Conservation (phyloP, 2,329 filamentous ascomycete genomes). For the Cadophora sp. region DNA sequence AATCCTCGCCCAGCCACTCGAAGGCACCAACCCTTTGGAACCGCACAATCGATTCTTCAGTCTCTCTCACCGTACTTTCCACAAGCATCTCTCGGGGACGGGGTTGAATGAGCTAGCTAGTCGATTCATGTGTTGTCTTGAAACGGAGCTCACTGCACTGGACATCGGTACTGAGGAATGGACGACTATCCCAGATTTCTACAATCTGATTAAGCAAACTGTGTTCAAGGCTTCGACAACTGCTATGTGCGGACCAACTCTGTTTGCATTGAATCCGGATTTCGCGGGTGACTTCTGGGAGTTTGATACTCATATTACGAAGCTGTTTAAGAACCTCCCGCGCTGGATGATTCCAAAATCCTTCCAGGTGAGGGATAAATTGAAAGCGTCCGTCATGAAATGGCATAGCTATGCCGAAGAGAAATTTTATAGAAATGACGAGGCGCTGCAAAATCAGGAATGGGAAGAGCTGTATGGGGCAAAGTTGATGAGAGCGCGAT, state of each 20-base stretch:
- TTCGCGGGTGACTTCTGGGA: conserved; percentile 43
- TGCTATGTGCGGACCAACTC: conserved; percentile 41
- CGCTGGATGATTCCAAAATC: conserved; percentile 40
- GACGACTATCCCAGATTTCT: conserved; percentile 39
- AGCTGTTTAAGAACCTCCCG: conserved; percentile 38
- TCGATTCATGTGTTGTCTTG: conserved; percentile 25
- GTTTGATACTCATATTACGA: conserved; percentile 38
- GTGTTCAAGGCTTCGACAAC: conserved; percentile 40
- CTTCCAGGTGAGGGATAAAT: conserved; percentile 36
- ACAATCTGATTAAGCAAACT: conserved; percentile 36
- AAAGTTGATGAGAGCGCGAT: conserved; percentile 41
- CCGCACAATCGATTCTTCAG: conserved; percentile 32
- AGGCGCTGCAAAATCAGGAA: conserved; percentile 31
- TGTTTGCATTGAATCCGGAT: conserved; percentile 40
- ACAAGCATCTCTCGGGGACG: conserved; percentile 28
- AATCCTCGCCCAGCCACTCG: conserved; percentile 25
- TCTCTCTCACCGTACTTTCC: conserved; percentile 26
- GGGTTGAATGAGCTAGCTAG: conserved; percentile 27
- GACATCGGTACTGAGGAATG: conserved; percentile 29
- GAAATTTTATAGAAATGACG: conserved; percentile 32
- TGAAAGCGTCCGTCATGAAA: conserved; percentile 34
- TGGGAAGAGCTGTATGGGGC: conserved; percentile 44
- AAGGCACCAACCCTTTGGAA: conserved; percentile 25
- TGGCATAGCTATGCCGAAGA: conserved; percentile 41
- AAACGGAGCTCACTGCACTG: conserved; percentile 23